A percentile compares a stretch with the other conserved stretches of the same genome.
These are phyloP conservation scores for Plasmodium fragile DNA, from an alignment of 169 alveolate species.

Conservation along the genomic window DNA sequence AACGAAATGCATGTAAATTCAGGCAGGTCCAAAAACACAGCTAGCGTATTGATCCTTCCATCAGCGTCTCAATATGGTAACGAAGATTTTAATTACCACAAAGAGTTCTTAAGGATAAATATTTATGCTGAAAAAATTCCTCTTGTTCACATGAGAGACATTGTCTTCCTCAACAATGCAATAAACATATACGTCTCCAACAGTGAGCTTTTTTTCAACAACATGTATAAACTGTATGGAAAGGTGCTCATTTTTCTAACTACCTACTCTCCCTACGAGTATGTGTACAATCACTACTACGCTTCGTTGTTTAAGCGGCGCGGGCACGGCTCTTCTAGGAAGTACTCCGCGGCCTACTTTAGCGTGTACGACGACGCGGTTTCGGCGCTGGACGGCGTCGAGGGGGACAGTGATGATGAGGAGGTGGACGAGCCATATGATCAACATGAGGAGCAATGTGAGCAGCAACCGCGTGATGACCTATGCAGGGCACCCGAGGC, in stretches of 20 bases:
- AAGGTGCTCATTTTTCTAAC: slow-evolving; percentile 56
- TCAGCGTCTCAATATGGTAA: slow-evolving; percentile 74
- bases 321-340: not conserved
- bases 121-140: slow-evolving; percentile 74
- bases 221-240: slow-evolving; percentile 47
- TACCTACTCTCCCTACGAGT: slow-evolving; percentile 70
- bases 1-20: not conserved
- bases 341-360: slow-evolving; percentile 45
- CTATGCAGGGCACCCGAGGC: not conserved
- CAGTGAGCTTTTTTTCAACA: slow-evolving; percentile 21
- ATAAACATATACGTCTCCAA: slow-evolving; percentile 54
- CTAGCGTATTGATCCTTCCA: slow-evolving; percentile 59
- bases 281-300: slow-evolving; percentile 57
- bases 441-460: not conserved
- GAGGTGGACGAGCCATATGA: not conserved
- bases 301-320: slow-evolving; percentile 10
- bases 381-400: not conserved
- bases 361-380: slow-evolving; percentile 31
- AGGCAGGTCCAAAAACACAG: not conserved
- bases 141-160: slow-evolving; percentile 52
- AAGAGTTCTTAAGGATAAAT: slow-evolving; percentile 56
- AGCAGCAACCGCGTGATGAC: not conserved
- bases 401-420: not conserved
- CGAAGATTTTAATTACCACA: slow-evolving; percentile 18
- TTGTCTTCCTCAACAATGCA: slow-evolving; percentile 39